Base-by-base conservation (phyloP, 2,329 filamentous ascomycete genomes). In the Colletotrichum liriopes region DNA sequence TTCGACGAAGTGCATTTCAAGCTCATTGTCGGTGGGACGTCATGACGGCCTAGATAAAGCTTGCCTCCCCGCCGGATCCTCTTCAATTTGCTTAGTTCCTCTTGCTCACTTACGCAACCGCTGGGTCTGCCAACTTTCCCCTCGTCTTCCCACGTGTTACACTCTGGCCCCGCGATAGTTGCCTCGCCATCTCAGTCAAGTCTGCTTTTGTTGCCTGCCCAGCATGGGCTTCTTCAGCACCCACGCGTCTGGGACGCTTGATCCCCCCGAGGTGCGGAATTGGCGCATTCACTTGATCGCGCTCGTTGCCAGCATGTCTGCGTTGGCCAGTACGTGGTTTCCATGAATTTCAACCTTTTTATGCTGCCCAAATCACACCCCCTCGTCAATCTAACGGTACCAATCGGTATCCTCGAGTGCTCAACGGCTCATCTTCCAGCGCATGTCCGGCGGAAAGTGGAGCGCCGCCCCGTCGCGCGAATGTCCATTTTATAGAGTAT, bases 201-300 rank as follows among this genome's bases (percentile, higher is more conserved):
- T 18, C 26, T 20, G 32, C 32, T 35, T 18, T 32, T 14, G 20
- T 16, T 18, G 9, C 23, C 45, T 11, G 69, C 66, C 56, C 70
- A 73, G 6, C 29, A 77, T 77, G 75, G 75, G 74, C 51, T 74
- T 73, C 49, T 76, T 77, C 71, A 80, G 75, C 74, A 81, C 78
- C 73, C 73, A 77, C 56, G 76, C 74, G 39, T 67, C 76, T 20
- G 76, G 76, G 65, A 77, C 76, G 37, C 72, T 73, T 18, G 76
- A 77, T 41, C 76, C 76, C 35, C 66, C 68, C 5, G 73, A 78
- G 68, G 77, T 79, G 60, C 75, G 77, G 26, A 79, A 78, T 52
- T 76, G 77, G 77, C 73, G 72, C 64, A 79, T 79, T 20, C 77
- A 79, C 59, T 23, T 74, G 66, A 72, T 78, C 29, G 77, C 77